Percentiles rank a stretch among this genome's conserved stretches.
These are phyloP conservation scores for Neonectria faginata DNA, from an alignment of 2,329 filamentous ascomycete species.

Conservation along the genomic window DNA sequence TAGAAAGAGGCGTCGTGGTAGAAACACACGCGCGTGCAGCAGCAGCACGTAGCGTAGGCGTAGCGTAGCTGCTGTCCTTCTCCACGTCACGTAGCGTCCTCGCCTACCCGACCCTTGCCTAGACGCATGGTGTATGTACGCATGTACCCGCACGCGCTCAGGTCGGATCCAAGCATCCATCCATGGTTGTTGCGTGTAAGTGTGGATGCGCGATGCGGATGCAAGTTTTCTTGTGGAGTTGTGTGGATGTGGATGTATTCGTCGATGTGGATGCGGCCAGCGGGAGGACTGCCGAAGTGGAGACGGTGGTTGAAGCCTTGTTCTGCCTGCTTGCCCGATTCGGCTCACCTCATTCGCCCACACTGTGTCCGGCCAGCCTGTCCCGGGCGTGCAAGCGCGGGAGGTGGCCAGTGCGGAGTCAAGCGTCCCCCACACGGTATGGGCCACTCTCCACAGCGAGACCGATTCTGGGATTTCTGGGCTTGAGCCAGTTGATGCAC, in stretches of 20 bases:
- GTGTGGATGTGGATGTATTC: background rate
- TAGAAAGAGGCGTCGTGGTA: background rate
- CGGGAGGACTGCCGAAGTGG: background rate
- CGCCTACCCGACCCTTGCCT: background rate
- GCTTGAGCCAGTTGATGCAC: slow-evolving; percentile 47
- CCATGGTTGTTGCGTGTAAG: background rate
- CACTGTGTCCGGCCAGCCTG: background rate
- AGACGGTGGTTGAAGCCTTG: background rate
- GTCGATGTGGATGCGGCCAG: background rate
- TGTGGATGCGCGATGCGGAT: slow-evolving; percentile 4
- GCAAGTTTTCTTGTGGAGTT: background rate
- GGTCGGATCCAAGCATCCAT: background rate
- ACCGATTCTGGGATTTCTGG: slow-evolving; percentile 42
- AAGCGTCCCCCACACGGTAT: slow-evolving; percentile 25
- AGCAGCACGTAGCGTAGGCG: background rate
- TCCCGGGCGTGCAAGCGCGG: slow-evolving; percentile 1
- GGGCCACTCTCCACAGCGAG: background rate
- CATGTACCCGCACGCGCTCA: slow-evolving; percentile 27
- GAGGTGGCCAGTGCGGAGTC: slow-evolving; percentile 34
- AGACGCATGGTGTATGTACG: slow-evolving; percentile 11
- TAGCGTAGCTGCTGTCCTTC: background rate
- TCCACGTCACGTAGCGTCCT: slow-evolving; percentile 31
- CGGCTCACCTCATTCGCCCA: slow-evolving; percentile 5
- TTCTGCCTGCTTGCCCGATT: slow-evolving; percentile 1
- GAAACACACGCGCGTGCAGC: slow-evolving; percentile 18